Evolutionary conservation across 2,329 filamentous ascomycete species (phyloP).

Genomic region (Ascochyta pisi): DNA sequence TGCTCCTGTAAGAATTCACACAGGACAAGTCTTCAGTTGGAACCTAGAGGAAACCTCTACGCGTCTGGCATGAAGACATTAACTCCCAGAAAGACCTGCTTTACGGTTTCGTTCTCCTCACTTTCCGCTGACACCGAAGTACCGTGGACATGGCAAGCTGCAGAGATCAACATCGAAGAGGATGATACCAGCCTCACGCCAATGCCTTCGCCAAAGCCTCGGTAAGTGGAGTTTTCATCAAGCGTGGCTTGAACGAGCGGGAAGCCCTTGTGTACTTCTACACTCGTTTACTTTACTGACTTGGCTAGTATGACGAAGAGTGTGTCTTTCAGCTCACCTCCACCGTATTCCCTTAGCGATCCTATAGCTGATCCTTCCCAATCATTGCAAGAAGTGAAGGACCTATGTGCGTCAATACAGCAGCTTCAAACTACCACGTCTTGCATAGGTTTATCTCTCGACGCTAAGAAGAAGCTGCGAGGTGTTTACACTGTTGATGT

Average conservation of each 20-base stretch:
- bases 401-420: conserved; percentile 46
- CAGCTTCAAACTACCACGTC: conserved; percentile 31
- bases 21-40: conserved; percentile 43
- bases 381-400: conserved; percentile 41
- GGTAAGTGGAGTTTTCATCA: conserved; percentile 20
- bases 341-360: conserved; percentile 41
- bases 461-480: conserved; percentile 40
- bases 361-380: conserved; percentile 17
- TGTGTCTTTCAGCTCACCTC: conserved; percentile 45
- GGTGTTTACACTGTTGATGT: conserved; percentile 37
- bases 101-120: conserved; percentile 45
- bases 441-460: conserved; percentile 44
- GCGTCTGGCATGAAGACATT: conserved; percentile 22
- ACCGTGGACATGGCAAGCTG: conserved; percentile 43
- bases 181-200: conserved; percentile 21
- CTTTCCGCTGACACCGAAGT: conserved; percentile 15
- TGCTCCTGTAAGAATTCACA: conserved; percentile 45
- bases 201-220: conserved; percentile 26
- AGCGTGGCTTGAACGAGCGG: not conserved
- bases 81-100: conserved; percentile 31
- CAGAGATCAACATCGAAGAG: conserved; percentile 43
- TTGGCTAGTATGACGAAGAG: conserved; percentile 35
- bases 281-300: conserved; percentile 12
- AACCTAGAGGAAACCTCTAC: conserved; percentile 38
- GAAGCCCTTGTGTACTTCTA: not conserved